Percentiles rank a stretch among this genome's conserved stretches.
These are phyloP conservation scores for Kazachstania viticola DNA, from an alignment of 805 yeast genomes.

Conservation along the genomic window DNA sequence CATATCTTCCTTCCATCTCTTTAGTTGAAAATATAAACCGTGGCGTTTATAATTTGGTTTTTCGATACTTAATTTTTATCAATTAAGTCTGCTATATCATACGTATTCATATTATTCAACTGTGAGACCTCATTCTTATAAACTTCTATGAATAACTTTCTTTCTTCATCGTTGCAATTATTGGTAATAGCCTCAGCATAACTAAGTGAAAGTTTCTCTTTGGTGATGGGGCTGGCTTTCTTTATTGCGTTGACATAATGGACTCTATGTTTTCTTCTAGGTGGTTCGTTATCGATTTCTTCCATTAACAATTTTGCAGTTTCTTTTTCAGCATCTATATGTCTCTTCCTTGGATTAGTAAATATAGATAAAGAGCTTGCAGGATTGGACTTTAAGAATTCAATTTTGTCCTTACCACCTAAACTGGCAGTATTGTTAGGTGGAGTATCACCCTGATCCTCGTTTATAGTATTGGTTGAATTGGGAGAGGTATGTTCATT, in stretches of 20 bases:
- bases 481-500: neutral
- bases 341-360: neutral
- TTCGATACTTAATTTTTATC: too few relatives aligned
- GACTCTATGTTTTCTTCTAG: too few relatives aligned
- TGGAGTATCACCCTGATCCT: neutral
- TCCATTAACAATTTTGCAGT: too few relatives aligned
- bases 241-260: constrained; percentile 1
- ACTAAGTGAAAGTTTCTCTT: constrained; percentile 1
- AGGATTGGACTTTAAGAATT: neutral
- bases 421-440: neutral
- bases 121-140: constrained; percentile 8
- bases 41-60: too few relatives aligned
- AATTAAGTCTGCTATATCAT: too few relatives aligned
- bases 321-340: too few relatives aligned
- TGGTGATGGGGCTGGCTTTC: neutral
- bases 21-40: too few relatives aligned
- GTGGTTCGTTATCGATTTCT: too few relatives aligned
- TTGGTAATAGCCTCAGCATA: constrained; percentile 5
- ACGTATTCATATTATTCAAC: too few relatives aligned
- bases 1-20: too few relatives aligned
- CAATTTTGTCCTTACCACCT: neutral
- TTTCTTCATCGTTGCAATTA: constrained; percentile 3
- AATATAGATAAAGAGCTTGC: neutral
- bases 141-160: constrained; percentile 2
- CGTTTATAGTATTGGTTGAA: neutral